Conservation (phyloP, 805 yeast species). For the Candida pseudofarinosa region DNA sequence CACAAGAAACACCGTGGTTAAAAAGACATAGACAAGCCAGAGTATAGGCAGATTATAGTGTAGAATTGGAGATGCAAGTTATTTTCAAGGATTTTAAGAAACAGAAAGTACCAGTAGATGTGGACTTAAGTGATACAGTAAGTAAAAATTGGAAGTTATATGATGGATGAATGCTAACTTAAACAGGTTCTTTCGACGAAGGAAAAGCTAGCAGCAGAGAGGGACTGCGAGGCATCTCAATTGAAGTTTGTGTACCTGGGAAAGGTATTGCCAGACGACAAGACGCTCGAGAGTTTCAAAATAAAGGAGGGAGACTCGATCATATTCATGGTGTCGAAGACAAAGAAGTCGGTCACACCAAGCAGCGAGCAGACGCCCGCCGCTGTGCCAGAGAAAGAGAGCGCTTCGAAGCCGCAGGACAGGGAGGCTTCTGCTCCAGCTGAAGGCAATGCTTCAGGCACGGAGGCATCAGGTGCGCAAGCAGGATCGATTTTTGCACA, state of each 20-base stretch:
- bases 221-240: slow-evolving; percentile 65
- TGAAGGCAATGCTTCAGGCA: background rate
- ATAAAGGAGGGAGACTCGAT: slow-evolving; percentile 84
- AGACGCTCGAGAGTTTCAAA: slow-evolving; percentile 65
- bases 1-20: slow-evolving; percentile 4
- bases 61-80: slow-evolving; percentile 53
- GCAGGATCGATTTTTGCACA: slow-evolving; percentile 61
- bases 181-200: slow-evolving; percentile 59
- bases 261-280: slow-evolving; percentile 81
- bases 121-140: slow-evolving; percentile 67
- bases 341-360: slow-evolving; percentile 27
- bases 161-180: slow-evolving; percentile 3
- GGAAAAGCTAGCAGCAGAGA: slow-evolving; percentile 62
- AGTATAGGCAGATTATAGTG: background rate
- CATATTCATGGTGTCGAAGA: slow-evolving; percentile 79
- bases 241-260: slow-evolving; percentile 91
- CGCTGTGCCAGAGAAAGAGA: slow-evolving; percentile 10
- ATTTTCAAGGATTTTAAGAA: slow-evolving; percentile 90
- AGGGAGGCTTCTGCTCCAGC: background rate
- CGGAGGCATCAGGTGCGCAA: slow-evolving; percentile 18
- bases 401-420: slow-evolving; percentile 9
- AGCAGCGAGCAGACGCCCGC: slow-evolving; percentile 14
- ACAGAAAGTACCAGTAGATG: slow-evolving; percentile 76
- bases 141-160: slow-evolving; percentile 16
- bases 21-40: background rate